Evolutionary conservation across 208 protist species (phyloP).

Genomic region (Porcisia hertigi): DNA sequence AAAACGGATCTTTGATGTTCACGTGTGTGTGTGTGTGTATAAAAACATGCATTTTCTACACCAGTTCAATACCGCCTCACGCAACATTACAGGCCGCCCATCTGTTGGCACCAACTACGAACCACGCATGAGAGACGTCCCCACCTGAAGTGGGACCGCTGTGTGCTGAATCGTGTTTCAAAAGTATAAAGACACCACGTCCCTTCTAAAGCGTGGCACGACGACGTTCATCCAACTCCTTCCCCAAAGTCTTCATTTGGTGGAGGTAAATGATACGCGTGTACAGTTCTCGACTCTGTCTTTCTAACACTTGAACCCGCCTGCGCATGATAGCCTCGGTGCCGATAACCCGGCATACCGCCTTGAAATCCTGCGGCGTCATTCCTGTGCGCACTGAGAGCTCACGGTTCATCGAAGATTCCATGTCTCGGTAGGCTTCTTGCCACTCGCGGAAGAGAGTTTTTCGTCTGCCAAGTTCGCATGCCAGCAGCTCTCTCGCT

Average conservation of each 20-base stretch:
- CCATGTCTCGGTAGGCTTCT: not conserved
- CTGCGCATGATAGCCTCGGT: constrained; percentile 12
- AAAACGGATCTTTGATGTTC: no score
- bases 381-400: constrained; percentile 4
- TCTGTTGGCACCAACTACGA: not conserved
- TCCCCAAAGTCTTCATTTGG: constrained; percentile 15
- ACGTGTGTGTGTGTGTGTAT: not conserved
- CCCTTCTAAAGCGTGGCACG: not conserved
- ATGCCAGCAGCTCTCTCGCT: not conserved
- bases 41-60: not conserved
- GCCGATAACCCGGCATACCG: constrained; percentile 12
- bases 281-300: constrained; percentile 18
- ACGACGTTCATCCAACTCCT: constrained; percentile 5
- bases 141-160: no score
- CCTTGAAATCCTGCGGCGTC: constrained; percentile 15
- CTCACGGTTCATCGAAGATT: not conserved
- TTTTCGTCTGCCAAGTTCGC: constrained; percentile 11
- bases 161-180: not conserved
- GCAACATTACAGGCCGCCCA: not conserved
- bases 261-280: constrained; percentile 16
- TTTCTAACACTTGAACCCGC: constrained; percentile 7
- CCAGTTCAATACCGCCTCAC: not conserved
- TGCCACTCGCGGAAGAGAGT: constrained; percentile 26
- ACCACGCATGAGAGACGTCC: not conserved
- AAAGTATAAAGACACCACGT: not conserved